Evolutionary conservation across 2,329 filamentous ascomycete genomes (phyloP), one percentile per base, ranked within the genome.

Genomic region (Myotisia sp.): DNA sequence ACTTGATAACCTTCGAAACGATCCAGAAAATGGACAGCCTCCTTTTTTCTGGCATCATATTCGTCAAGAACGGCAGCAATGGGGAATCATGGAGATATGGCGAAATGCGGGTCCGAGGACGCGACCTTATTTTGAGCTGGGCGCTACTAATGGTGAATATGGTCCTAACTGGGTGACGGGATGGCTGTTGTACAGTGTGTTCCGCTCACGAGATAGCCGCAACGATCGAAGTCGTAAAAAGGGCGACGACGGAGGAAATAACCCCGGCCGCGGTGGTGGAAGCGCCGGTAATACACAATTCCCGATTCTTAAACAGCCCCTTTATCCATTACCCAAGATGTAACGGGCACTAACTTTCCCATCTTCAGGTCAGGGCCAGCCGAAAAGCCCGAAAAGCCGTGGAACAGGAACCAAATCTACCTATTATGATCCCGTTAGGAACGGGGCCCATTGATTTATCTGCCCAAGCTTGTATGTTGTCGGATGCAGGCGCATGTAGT

Each of bases 11-110:
- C 43, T 60, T 22, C 51, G 53, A 26, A 46, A 45, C 35, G 57
- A 61, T 39, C 52, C 54, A 14, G n/a, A n/a, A n/a, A 40, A 41
- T 27, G 55, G 51, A 19, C 51, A 53, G 10, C 58, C 58, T 3
- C 59, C 60, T 1, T 63, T 56, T 44, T 63, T 60, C 47, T 63
- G 60, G 60, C 60, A 63, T 41, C 58, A 63, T 31, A 61, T 63
- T 38, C 53, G 58, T 14, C 57, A 52, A 12, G 60, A 63, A 21
- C 49, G 53, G 17, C 59, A 60, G 42, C 53, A 53, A 22, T 58
- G 55, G 52, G 60, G 50, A 2, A 55, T 62, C 33, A 46, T 55
- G 37, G 56, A 61, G 37, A 62, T 60, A 32, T 60, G 58, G 48
- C 52, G 51, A 30, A 58, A 57, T 26, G 55, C 59, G 1, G 51